Base-by-base conservation (phyloP, 116 monocot genomes). In the Papilionanthe hybrid region DNA sequence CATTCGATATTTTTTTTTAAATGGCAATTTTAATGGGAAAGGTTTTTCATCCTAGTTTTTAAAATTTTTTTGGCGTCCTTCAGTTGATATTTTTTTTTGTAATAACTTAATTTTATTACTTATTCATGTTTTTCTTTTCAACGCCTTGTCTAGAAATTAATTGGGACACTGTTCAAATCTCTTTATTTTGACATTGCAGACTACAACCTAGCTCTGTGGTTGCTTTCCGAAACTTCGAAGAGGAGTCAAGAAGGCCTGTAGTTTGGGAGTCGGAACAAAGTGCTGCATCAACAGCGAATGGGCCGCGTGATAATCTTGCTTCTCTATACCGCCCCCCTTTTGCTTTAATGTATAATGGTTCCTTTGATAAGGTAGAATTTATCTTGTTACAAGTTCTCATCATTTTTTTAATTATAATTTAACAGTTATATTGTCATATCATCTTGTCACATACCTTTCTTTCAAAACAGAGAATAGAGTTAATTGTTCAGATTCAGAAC, bases 261-360 rank as follows among this genome's bases (percentile, higher is more conserved):
- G 88, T 96, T 55, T 96, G 96, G 92, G 93, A 98, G 77, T 82
- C 85, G 43, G 89, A 84, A 43, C 85, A 90, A 82, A 88, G 79
- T 84, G 79, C 86, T 84, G 77, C 85, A 72, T 86, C 97, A 44
- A 88, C 91, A 60, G 74, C 86, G 53, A 88, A 76, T 83, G 86
- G 82, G 58, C 83, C 83, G 22, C 88, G 84, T 78, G 87, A 92
- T 68, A 94, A 97, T 77, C 94, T 98, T 87, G 98, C 94, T 57
- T 92, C 94, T 32, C 90, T 98, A 55, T 94, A 98, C 78, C 89
- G 91, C 15, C 98, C 98, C 2, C 98, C 98, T 81, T 94, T 90
- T 81, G 84, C 75, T 11, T 87, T 98, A 79, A 94, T 98, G 92
- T 89, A 76, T 75, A 85, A 90, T 23, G 98, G 98, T 8, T 76